phyloP scores from a whole-genome alignment of 768 basidiomycete species.

The Solioccasus polychromus region DNA sequence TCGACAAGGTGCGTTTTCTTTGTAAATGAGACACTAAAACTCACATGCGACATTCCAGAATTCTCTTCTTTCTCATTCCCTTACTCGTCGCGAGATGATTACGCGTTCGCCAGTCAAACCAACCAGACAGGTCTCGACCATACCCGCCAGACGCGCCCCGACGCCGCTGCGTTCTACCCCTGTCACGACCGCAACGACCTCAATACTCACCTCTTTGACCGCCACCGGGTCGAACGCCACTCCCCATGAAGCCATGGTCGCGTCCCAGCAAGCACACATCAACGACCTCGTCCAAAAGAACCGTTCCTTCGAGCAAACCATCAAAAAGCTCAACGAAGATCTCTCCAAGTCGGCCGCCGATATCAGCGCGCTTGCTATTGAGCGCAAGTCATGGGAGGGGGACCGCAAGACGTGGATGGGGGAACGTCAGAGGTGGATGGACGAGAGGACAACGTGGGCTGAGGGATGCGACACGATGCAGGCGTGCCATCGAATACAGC shows the following conservation, averaged over 20 bases:
- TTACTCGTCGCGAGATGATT: slow-evolving; percentile 20
- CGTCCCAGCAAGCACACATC: slow-evolving; percentile 65
- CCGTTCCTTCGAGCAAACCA: slow-evolving; percentile 59
- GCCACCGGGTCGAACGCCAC: slow-evolving; percentile 30
- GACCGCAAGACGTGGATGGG: slow-evolving; percentile 25
- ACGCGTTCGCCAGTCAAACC: slow-evolving; percentile 29
- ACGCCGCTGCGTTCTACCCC: slow-evolving; percentile 22
- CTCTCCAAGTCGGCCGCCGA: slow-evolving; percentile 34
- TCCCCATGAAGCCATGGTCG: slow-evolving; percentile 48
- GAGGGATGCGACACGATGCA: slow-evolving; percentile 63
- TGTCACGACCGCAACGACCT: slow-evolving; percentile 19
- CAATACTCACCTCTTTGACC: slow-evolving; percentile 26
- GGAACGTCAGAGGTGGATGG: slow-evolving; percentile 42
- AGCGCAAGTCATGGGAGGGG: slow-evolving; percentile 34
- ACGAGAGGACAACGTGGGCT: slow-evolving; percentile 56
- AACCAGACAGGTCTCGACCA: slow-evolving; percentile 6
- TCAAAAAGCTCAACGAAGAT: slow-evolving; percentile 52
- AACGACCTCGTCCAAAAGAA: slow-evolving; percentile 70
- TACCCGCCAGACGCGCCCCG: slow-evolving; percentile 16
- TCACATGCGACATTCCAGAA: no score
- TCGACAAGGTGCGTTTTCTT: slow-evolving; percentile 4
- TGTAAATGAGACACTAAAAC: neutral
- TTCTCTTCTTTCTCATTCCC: neutral
- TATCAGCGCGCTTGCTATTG: slow-evolving; percentile 35
- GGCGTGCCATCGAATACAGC: slow-evolving; percentile 61